Base-by-base conservation (phyloP, 2,329 filamentous ascomycete genomes). In the Akanthomyces muscarius region DNA sequence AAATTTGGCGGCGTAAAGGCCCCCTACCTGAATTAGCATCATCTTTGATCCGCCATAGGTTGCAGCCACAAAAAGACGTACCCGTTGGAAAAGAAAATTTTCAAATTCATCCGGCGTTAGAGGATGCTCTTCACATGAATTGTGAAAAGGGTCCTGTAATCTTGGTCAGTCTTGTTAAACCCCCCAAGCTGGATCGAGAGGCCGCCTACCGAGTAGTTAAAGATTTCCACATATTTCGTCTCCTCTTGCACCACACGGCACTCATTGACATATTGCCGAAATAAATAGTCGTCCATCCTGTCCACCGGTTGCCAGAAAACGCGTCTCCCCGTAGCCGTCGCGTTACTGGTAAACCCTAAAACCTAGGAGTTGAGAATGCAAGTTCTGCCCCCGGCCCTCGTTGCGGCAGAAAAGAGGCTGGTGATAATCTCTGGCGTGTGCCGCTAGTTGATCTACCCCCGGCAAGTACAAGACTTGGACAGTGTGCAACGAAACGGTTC, bases 241-340 rank as follows among this genome's bases (percentile, higher is more conserved):
- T 73, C 74, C 71, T 87, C 84, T 4, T 72, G 65, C 54, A 86
- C 81, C 38, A 76, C 74, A 25, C 73, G 77, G 69, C 82, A 86
- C 52, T 77, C 71, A 11, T 75, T 69, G 63, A 86, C 76, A 68
- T 81, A 78, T 38, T 72, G 67, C 65, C 76, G 74, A 67, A 86
- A 86, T 73, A 86, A 79, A 70, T 84, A 86, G 68, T 86, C 81
- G 71, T 86, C 84, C 84, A 86, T 59, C 14, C n/a, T 42, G 11
- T 18, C 23, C 21, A 10, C 18, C 38, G 14, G n/a, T 4, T 36
- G 14, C 13, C 28, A 10, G 2, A 16, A 11, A 36, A 11, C 33
- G 28, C 13, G 3, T 55, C 14, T 55, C 38, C 52, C 52, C 16
- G 23, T 23, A 28, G 18, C 25, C 21, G 25, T 7, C 18, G 23